Evolutionary conservation across 1,284 basidiomycete species (phyloP).

Genomic region (Leucoagaricus sp.): DNA sequence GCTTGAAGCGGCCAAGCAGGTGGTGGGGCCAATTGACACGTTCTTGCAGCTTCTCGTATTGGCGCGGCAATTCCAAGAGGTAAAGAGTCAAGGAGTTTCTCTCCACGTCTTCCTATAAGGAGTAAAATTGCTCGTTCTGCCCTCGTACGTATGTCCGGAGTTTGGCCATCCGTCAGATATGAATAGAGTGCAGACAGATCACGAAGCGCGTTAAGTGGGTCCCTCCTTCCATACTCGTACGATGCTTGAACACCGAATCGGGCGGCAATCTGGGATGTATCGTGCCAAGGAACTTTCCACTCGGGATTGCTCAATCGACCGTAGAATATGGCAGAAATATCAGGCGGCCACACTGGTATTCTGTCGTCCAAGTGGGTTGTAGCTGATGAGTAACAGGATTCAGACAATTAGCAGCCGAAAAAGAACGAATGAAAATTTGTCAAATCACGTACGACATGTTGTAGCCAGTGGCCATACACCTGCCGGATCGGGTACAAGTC

Average conservation of each 20-base stretch:
- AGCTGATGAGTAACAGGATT: not conserved
- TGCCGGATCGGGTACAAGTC: slow-evolving; percentile 64
- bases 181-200: slow-evolving; percentile 56
- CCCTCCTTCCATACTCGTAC: slow-evolving; percentile 59
- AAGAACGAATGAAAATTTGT: not conserved
- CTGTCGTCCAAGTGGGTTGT: slow-evolving; percentile 55
- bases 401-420: slow-evolving; percentile 13
- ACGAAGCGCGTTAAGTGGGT: slow-evolving; percentile 53
- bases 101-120: slow-evolving; percentile 50
- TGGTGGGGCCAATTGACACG: slow-evolving; percentile 79
- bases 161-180: slow-evolving; percentile 53
- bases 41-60: slow-evolving; percentile 79
- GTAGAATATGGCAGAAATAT: slow-evolving; percentile 64
- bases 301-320: slow-evolving; percentile 66
- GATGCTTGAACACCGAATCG: slow-evolving; percentile 56
- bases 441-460: slow-evolving; percentile 47
- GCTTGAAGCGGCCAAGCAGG: slow-evolving; percentile 70
- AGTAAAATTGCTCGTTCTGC: slow-evolving; percentile 70
- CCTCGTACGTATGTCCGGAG: slow-evolving; percentile 53
- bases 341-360: slow-evolving; percentile 70
- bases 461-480: slow-evolving; percentile 56
- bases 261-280: slow-evolving; percentile 48
- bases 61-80: slow-evolving; percentile 80
- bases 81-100: slow-evolving; percentile 52
- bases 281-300: slow-evolving; percentile 58